phyloP scores from a whole-genome alignment of 768 basidiomycete species.

The Mycena leptocephala region DNA sequence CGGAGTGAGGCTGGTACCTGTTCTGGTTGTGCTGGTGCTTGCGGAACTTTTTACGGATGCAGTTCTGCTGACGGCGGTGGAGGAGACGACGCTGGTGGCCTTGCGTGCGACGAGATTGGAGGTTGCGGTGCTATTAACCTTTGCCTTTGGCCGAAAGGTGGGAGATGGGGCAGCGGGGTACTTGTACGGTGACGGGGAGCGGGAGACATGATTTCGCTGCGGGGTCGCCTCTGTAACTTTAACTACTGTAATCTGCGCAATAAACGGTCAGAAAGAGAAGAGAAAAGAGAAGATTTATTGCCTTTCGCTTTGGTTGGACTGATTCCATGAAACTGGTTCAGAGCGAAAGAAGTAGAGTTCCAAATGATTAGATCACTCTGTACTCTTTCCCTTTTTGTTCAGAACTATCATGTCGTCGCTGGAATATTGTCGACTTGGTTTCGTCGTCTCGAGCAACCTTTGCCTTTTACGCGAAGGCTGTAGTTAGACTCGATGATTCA shows the following conservation, averaged over 20 bases:
- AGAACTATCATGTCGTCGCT: no score
- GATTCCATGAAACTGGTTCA: slow-evolving; percentile 27
- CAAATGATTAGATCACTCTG: neutral
- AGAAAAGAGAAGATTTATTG: neutral
- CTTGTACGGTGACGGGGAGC: slow-evolving; percentile 60
- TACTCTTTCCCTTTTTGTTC: neutral
- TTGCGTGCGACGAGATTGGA: slow-evolving; percentile 44
- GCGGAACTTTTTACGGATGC: slow-evolving; percentile 36
- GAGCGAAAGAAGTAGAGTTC: neutral
- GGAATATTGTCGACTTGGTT: no score
- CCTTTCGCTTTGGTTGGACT: slow-evolving; percentile 24
- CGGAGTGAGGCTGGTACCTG: slow-evolving; percentile 16
- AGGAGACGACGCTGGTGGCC: slow-evolving; percentile 48
- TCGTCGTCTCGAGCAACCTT: no score
- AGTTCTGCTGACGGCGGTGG: slow-evolving; percentile 51
- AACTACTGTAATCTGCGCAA: slow-evolving; percentile 30
- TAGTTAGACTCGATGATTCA: no score
- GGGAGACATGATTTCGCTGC: slow-evolving; percentile 23
- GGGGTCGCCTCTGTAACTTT: slow-evolving; percentile 29
- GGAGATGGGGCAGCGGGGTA: slow-evolving; percentile 41
- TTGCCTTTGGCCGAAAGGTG: slow-evolving; percentile 67
- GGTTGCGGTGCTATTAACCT: slow-evolving; percentile 72
- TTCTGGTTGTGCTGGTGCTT: neutral
- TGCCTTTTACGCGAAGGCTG: no score
- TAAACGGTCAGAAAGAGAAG: slow-evolving; percentile 26